phyloP scores from a whole-genome alignment of 2,329 filamentous ascomycete genomes.

The Cytospora piceicola region DNA sequence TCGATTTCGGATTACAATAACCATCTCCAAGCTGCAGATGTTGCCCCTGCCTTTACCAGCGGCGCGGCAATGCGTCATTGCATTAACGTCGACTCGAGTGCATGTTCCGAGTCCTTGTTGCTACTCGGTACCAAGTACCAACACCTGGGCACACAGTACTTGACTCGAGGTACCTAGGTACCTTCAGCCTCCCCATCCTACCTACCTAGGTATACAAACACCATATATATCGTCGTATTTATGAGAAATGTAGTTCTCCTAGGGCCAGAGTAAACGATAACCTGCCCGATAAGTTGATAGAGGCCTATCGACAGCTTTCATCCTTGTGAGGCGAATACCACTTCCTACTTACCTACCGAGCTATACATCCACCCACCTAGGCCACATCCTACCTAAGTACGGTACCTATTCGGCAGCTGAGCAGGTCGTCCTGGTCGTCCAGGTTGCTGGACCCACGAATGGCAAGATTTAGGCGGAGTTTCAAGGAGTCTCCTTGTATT shows the following conservation, averaged over 20 bases:
- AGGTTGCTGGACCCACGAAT: conserved; percentile 24
- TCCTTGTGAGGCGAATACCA: neutral
- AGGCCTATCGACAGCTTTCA: neutral
- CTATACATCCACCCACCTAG: too few relatives aligned
- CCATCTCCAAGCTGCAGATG: conserved; percentile 19
- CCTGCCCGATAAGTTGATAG: neutral
- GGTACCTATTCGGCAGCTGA: neutral
- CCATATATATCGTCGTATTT: neutral
- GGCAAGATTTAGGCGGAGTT: conserved; percentile 31
- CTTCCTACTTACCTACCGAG: neutral
- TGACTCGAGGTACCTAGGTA: neutral
- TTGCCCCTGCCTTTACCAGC: conserved; percentile 18
- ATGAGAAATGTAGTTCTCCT: too few relatives aligned
- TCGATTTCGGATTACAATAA: neutral
- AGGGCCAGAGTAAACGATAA: neutral
- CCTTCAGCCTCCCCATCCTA: neutral
- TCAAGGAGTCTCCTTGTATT: conserved; percentile 27
- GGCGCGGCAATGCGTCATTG: conserved; percentile 24
- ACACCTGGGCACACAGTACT: too few relatives aligned
- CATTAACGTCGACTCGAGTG: neutral
- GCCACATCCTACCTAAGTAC: too few relatives aligned
- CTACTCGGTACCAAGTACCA: neutral
- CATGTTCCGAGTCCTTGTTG: neutral
- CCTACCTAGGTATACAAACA: too few relatives aligned
- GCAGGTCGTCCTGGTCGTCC: neutral